Percentiles rank a stretch among this genome's conserved stretches.
Evolutionary conservation across 495 filamentous ascomycete genomes (phyloP).

Genomic region (Penicillium egyptiacum): DNA sequence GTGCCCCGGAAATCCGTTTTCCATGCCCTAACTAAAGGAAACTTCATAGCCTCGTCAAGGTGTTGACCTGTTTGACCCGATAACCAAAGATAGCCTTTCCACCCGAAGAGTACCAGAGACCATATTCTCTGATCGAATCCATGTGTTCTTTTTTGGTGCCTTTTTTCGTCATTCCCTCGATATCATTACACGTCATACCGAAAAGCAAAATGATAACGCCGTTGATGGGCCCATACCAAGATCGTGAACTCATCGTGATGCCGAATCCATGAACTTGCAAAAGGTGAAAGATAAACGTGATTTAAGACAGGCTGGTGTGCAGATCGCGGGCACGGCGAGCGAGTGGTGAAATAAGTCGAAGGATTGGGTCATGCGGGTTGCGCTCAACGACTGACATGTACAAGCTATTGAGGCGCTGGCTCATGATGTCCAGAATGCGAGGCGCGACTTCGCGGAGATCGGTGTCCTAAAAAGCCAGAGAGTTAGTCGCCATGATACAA

Average conservation of each 20-base stretch:
- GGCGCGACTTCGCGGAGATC: slow-evolving; percentile 67
- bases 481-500: not conserved
- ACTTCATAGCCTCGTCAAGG: not conserved
- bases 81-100: slow-evolving; percentile 3
- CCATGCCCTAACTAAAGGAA: not conserved
- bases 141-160: not conserved
- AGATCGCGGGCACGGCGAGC: slow-evolving; percentile 58
- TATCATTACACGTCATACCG: slow-evolving; percentile 24
- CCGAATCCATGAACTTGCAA: not conserved
- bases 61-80: not conserved
- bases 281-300: slow-evolving; percentile 5
- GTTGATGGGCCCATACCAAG: not conserved
- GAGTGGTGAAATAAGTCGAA: slow-evolving; percentile 61
- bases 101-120: not conserved
- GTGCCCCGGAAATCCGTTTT: not conserved
- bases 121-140: slow-evolving; percentile 1
- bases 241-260: slow-evolving; percentile 1
- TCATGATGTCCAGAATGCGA: slow-evolving; percentile 68
- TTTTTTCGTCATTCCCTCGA: slow-evolving; percentile 10
- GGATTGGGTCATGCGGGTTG: slow-evolving; percentile 58
- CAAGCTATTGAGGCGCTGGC: slow-evolving; percentile 66
- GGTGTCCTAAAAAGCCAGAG: slow-evolving; percentile 54
- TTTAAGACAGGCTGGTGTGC: slow-evolving; percentile 14
- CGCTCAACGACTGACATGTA: slow-evolving; percentile 66
- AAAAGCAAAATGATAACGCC: slow-evolving; percentile 16